Evolutionary conservation across 1,139 yeast genomes (phyloP).

Genomic region (Komagataea norvegica): DNA sequence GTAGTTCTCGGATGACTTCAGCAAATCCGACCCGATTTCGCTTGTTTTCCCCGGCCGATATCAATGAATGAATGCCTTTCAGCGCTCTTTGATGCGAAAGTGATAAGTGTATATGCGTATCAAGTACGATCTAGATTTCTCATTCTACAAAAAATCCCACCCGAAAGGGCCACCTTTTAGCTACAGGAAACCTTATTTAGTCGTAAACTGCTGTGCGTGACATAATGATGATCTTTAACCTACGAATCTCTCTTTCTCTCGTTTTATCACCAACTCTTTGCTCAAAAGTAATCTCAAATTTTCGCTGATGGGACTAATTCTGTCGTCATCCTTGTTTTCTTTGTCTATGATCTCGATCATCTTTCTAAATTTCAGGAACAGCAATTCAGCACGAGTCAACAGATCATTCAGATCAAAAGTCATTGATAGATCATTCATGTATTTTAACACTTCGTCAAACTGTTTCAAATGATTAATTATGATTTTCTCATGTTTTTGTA

Average conservation of each 20-base stretch:
- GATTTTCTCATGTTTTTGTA: constrained; percentile 80
- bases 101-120: too few species aligned
- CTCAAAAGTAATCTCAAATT: constrained; percentile 59
- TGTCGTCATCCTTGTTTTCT: constrained; percentile 28
- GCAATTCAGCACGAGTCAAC: constrained; percentile 72
- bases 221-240: too few species aligned
- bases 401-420: constrained; percentile 69
- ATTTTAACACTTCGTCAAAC: constrained; percentile 89
- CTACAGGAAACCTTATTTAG: too few species aligned
- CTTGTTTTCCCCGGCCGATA: too few species aligned
- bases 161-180: too few species aligned
- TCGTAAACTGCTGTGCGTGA: too few species aligned
- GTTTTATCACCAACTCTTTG: constrained; percentile 56
- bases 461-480: constrained; percentile 67
- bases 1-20: too few species aligned
- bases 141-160: too few species aligned
- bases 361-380: constrained; percentile 74
- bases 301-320: constrained; percentile 35
- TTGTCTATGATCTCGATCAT: constrained; percentile 75
- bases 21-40: too few species aligned
- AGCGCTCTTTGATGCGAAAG: too few species aligned
- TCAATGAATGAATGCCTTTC: too few species aligned
- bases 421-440: constrained; percentile 85
- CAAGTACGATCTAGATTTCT: too few species aligned
- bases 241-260: constrained; percentile 38